Conservation (phyloP, 345 rosid species). For the Ailanthus altissimus region DNA sequence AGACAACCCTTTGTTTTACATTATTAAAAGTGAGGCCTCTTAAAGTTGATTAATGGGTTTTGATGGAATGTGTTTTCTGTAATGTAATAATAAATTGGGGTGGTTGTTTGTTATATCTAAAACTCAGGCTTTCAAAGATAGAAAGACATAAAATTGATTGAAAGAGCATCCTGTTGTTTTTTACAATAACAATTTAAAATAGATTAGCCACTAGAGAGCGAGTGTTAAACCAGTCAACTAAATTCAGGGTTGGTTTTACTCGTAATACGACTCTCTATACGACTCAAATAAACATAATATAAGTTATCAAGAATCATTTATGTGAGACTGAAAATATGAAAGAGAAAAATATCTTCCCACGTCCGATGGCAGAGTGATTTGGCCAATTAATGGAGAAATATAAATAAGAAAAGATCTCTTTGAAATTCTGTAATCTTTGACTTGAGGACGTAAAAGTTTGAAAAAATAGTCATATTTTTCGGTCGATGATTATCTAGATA, state of each 20-base stretch:
- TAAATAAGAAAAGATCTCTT: no score
- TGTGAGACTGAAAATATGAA: no score
- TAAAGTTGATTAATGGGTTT: neutral
- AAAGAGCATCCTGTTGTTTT: no score
- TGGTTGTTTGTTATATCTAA: no score
- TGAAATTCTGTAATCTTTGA: neutral
- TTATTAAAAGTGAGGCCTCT: neutral
- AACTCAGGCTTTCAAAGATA: no score
- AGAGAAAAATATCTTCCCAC: neutral
- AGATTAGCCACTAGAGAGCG: neutral
- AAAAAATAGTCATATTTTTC: neutral
- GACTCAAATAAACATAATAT: no score
- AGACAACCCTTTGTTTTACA: neutral
- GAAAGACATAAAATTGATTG: no score
- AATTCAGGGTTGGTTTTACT: neutral
- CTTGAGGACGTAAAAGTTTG: neutral
- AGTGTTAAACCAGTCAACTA: neutral
- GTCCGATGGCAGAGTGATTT: neutral
- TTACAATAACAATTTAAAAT: no score
- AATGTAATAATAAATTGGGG: neutral
- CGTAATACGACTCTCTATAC: no score
- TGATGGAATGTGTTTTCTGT: neutral
- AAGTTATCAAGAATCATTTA: no score
- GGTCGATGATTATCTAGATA: no score
- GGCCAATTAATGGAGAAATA: no score